Evolutionary conservation across 1,139 yeast species (phyloP).

Genomic region (Debaryomyces robertsiae): DNA sequence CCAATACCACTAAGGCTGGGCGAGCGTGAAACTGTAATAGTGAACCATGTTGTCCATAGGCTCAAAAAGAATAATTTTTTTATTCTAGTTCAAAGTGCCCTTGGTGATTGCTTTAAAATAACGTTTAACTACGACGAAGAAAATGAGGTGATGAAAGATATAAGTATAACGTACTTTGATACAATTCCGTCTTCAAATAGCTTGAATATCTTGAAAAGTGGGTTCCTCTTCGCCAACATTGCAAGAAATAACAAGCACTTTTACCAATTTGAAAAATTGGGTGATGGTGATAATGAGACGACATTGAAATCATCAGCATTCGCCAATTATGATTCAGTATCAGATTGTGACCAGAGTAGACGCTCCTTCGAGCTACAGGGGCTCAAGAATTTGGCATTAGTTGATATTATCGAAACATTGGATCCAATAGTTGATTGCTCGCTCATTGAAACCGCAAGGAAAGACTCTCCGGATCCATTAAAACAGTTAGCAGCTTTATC

Average conservation of each 20-base stretch:
- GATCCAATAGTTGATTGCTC: slow-evolving; percentile 61
- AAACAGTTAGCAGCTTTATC: slow-evolving; percentile 35
- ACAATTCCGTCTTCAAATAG: slow-evolving; percentile 61
- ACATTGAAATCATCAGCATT: slow-evolving; percentile 22
- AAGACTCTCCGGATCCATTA: slow-evolving; percentile 38
- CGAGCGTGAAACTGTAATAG: slow-evolving; percentile 39
- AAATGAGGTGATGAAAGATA: slow-evolving; percentile 44
- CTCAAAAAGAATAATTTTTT: slow-evolving; percentile 64
- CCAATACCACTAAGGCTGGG: slow-evolving; percentile 51
- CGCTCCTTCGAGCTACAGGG: slow-evolving; percentile 26
- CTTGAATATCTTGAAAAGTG: slow-evolving; percentile 68
- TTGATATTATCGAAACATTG: slow-evolving; percentile 53
- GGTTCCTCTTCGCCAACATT: slow-evolving; percentile 70
- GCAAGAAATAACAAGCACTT: slow-evolving; percentile 63
- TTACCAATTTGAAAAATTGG: slow-evolving; percentile 79
- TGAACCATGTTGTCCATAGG: slow-evolving; percentile 64
- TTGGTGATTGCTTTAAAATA: slow-evolving; percentile 80
- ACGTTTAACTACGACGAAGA: slow-evolving; percentile 45
- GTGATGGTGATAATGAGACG: slow-evolving; percentile 45
- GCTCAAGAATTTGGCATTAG: slow-evolving; percentile 60
- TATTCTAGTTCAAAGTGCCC: slow-evolving; percentile 66
- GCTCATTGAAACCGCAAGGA: slow-evolving; percentile 37
- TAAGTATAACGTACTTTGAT: slow-evolving; percentile 61
- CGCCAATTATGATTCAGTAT: slow-evolving; percentile 8
- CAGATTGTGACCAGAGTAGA: neutral